These are phyloP conservation scores for Calonectria naviculata DNA, from an alignment of 2,329 filamentous ascomycete genomes.

Conservation along the genomic window DNA sequence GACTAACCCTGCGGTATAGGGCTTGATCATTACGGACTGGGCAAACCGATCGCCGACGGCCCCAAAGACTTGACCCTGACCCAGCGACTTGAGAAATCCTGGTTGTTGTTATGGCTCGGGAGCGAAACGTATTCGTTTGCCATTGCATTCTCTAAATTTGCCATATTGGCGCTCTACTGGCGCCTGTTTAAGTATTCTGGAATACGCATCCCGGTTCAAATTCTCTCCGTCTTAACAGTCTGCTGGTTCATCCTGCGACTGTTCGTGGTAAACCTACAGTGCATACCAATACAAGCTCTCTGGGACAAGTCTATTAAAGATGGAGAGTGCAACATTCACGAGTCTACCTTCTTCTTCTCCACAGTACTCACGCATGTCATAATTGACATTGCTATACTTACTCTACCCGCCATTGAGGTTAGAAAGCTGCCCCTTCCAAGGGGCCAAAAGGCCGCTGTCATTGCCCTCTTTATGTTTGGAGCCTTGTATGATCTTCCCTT, in stretches of 20 bases:
- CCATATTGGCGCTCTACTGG: constrained; percentile 4
- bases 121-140: background rate
- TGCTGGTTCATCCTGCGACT: constrained; percentile 44
- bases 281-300: constrained; percentile 45
- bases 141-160: background rate
- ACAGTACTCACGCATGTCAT: constrained; percentile 45
- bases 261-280: constrained; percentile 47
- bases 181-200: background rate
- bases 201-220: constrained; percentile 41
- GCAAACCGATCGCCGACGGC: background rate
- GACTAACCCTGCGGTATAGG: background rate
- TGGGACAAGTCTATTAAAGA: constrained; percentile 43
- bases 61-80: background rate
- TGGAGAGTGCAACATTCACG: constrained; percentile 43
- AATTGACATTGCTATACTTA: constrained; percentile 46
- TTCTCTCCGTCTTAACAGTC: constrained; percentile 35
- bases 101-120: background rate
- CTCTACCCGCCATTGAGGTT: constrained; percentile 45
- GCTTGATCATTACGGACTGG: background rate
- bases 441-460: constrained; percentile 43
- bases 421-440: constrained; percentile 41
- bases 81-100: background rate
- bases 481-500: constrained; percentile 32
- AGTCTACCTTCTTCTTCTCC: constrained; percentile 46
- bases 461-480: constrained; percentile 43